Evolutionary conservation across 345 rosid species (phyloP), one percentile per base, ranked within the genome.

Genomic region (Murraya paniculata): DNA sequence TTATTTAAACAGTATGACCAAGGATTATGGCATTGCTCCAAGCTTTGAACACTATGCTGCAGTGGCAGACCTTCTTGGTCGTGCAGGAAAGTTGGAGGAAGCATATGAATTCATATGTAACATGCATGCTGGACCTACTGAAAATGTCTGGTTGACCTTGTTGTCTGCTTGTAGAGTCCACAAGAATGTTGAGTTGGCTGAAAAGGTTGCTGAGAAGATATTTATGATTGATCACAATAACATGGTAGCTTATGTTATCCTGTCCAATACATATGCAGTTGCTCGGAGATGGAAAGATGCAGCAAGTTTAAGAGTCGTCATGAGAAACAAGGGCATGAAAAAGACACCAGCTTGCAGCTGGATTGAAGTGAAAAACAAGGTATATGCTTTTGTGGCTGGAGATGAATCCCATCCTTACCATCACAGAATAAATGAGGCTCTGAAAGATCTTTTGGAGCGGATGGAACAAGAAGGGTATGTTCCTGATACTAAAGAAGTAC

Each of bases 341-440:
- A 93, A 94, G 83, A 86, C 60, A 78, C 93, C 94, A 50, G 98
- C 95, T 74, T 93, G 92, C 84, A 93, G 98, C 80, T 93, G 98
- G 98, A 89, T 93, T 38, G 95, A 93, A 82, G 82, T 93, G 25
- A 94, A 87, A 72, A 84, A 78, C 85, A 87, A 82, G 77, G 82
- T 85, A n/a, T 95, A 93, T 80, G 86, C 90, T 61, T 94, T 94
- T 73, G 80, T 87, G 9, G 81, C 98, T 9, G 97, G 97, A 66
- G 95, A 95, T 79, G 87, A 81, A 77, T 93, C 98, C 21, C 94
- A 93, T 83, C 90, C 91, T 16, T 60, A 39, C 48, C 79, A 82
- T 80, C 73, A 79, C 8, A 82, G 87, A 76, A 90, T 93, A 74
- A 77, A 85, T 2, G 84, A 86, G 76, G 86, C 91, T 55, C 75